These are phyloP conservation scores for Pseudogymnoascus verrucosus DNA, from an alignment of 2,329 filamentous ascomycete species.

Conservation along the genomic window DNA sequence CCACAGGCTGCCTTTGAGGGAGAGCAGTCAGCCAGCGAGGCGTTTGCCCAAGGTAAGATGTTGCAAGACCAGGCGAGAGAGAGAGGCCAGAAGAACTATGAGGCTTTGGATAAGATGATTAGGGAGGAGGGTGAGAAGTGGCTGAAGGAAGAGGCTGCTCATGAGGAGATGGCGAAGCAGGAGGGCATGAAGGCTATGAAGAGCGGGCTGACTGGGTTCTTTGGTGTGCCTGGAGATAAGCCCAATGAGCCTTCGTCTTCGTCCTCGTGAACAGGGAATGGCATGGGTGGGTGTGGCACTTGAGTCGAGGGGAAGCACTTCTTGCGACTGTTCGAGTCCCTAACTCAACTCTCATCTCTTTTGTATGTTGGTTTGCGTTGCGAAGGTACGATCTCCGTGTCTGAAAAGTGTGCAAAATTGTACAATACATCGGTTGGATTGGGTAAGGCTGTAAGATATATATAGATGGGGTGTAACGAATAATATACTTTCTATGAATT, in stretches of 20 bases:
- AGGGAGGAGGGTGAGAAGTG: conserved; percentile 89
- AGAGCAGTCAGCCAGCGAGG: conserved; percentile 64
- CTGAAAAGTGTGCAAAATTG: background rate
- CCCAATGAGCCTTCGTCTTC: background rate
- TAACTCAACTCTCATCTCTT: background rate
- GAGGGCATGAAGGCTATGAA: conserved; percentile 92
- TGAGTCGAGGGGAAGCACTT: background rate
- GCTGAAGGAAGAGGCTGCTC: conserved; percentile 85
- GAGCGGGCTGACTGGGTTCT: conserved; percentile 59
- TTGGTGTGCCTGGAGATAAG: conserved; percentile 24
- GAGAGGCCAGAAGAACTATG: conserved; percentile 82
- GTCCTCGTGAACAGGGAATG: background rate
- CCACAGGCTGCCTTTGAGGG: conserved; percentile 60
- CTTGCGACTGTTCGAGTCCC: background rate
- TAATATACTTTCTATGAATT: conserved; percentile 5
- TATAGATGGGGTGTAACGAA: conserved; percentile 3
- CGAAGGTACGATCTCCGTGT: background rate
- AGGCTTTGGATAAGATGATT: conserved; percentile 83
- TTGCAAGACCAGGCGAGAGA: conserved; percentile 90
- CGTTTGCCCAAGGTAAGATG: conserved; percentile 90
- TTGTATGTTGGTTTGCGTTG: conserved; percentile 1
- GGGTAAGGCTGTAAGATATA: conserved; percentile 1
- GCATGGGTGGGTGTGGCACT: conserved; percentile 3
- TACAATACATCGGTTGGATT: conserved; percentile 3
- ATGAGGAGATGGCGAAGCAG: conserved; percentile 82